Conservation (phyloP, 2,329 filamentous ascomycete species). For the Zasmidium cellare region DNA sequence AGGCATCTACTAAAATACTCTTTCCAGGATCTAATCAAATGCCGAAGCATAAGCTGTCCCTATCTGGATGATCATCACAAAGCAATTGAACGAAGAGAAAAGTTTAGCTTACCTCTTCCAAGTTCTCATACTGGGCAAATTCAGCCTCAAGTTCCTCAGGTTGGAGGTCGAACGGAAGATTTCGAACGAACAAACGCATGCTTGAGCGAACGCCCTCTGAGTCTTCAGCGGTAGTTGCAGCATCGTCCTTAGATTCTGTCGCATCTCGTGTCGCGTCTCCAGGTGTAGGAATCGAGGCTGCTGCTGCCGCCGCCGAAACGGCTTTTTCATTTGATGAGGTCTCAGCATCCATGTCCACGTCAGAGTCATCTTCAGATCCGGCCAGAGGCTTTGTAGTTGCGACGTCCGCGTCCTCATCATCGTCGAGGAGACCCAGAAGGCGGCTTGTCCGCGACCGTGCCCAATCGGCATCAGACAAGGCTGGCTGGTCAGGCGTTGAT, state of each 20-base stretch:
- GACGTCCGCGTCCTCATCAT: constrained; percentile 54
- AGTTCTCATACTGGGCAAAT: constrained; percentile 70
- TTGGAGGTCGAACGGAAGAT: constrained; percentile 77
- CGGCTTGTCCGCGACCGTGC: constrained; percentile 84
- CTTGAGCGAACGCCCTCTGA: constrained; percentile 68
- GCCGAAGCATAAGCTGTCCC: constrained; percentile 97
- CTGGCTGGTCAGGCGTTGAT: constrained; percentile 20
- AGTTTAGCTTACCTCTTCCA: constrained; percentile 77
- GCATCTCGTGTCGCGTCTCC: constrained; percentile 28
- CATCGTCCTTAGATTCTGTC: constrained; percentile 42
- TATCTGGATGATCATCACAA: constrained; percentile 98
- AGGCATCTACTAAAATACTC: constrained; percentile 99
- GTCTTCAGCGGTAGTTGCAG: constrained; percentile 40
- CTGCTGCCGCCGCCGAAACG: background rate
- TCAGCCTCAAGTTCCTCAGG: constrained; percentile 73
- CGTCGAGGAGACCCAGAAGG: constrained; percentile 79
- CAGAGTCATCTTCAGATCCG: constrained; percentile 5
- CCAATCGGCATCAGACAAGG: constrained; percentile 83
- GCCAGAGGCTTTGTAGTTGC: background rate
- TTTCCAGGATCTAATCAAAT: constrained; percentile 76
- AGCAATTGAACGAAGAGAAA: constrained; percentile 26
- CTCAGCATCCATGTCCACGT: background rate
- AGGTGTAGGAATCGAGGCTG: constrained; percentile 25
- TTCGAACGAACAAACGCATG: constrained; percentile 81
- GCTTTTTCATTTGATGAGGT: background rate